Percentiles rank a stretch among this genome's conserved stretches.
Evolutionary conservation across 805 yeast genomes (phyloP).

Genomic region (Kuraishia borneana): DNA sequence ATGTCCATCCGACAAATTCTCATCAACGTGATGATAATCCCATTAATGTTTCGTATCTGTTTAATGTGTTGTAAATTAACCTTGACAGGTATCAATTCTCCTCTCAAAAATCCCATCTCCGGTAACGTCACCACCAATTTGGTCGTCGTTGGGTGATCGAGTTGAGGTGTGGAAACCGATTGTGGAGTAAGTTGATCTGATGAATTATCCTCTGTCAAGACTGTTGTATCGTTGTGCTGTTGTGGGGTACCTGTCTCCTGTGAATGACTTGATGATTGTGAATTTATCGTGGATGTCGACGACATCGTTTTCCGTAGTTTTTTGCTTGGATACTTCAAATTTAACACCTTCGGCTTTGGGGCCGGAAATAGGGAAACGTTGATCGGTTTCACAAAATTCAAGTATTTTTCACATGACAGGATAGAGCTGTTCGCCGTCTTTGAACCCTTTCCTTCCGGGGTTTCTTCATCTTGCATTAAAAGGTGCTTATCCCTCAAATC

Average conservation of each 20-base stretch:
- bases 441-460: slow-evolving; percentile 3
- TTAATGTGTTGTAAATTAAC: slow-evolving; percentile 59
- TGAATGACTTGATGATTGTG: slow-evolving; percentile 6
- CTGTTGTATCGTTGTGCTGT: background rate
- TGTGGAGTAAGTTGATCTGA: background rate
- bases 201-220: background rate
- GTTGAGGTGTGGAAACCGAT: slow-evolving; percentile 1
- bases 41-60: slow-evolving; percentile 55
- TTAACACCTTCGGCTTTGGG: slow-evolving; percentile 55
- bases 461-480: background rate
- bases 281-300: slow-evolving; percentile 28
- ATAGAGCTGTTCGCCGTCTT: slow-evolving; percentile 14
- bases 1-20: slow-evolving; percentile 63
- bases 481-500: slow-evolving; percentile 3
- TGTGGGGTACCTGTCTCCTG: background rate
- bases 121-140: slow-evolving; percentile 35
- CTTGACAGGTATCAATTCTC: slow-evolving; percentile 69
- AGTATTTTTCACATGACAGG: slow-evolving; percentile 40
- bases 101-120: slow-evolving; percentile 63
- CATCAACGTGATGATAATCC: slow-evolving; percentile 69
- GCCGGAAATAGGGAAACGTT: slow-evolving; percentile 59
- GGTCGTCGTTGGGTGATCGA: slow-evolving; percentile 12
- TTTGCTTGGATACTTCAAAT: slow-evolving; percentile 42
- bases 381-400: slow-evolving; percentile 60
- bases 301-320: slow-evolving; percentile 24